Percentiles rank a stretch among this genome's conserved stretches.
phyloP scores from a whole-genome alignment of 805 yeast genomes.

The Metschnikowia continentalis region DNA sequence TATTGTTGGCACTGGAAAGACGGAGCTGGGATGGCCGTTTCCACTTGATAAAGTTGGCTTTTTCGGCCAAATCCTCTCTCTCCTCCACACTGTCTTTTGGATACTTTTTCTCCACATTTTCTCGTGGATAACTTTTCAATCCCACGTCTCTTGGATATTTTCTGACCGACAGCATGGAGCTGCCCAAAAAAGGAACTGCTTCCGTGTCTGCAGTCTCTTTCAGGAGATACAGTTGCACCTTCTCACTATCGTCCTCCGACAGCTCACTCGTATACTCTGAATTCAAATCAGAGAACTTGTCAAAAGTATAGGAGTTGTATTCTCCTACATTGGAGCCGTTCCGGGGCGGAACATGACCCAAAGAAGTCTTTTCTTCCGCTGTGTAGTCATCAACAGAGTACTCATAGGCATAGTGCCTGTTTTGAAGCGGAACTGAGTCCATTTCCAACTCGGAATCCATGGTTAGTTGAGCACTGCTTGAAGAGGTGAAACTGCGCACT shows the following conservation, averaged over 20 bases:
- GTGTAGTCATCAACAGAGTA: slow-evolving; percentile 25
- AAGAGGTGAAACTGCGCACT: slow-evolving; percentile 6
- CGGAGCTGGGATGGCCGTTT: slow-evolving; percentile 36
- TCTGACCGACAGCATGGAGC: slow-evolving; percentile 14
- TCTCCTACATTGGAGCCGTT: background rate
- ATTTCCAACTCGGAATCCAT: slow-evolving; percentile 1
- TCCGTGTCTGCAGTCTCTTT: background rate
- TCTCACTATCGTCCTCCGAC: background rate
- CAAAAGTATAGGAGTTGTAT: slow-evolving; percentile 28
- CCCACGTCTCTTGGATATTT: slow-evolving; percentile 1
- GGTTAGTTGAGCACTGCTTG: background rate
- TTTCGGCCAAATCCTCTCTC: background rate
- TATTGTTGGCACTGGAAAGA: slow-evolving; percentile 13
- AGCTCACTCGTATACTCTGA: slow-evolving; percentile 3
- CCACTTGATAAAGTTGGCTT: slow-evolving; percentile 27
- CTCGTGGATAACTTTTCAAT: background rate
- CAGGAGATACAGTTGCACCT: background rate
- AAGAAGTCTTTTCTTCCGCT: slow-evolving; percentile 1
- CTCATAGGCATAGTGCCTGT: slow-evolving; percentile 30
- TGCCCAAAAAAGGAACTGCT: slow-evolving; percentile 7
- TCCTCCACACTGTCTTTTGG: background rate
- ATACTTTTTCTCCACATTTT: background rate
- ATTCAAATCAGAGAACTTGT: slow-evolving; percentile 21
- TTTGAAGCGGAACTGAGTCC: slow-evolving; percentile 7
- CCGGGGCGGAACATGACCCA: background rate